Evolutionary conservation across 345 rosid species (phyloP), one percentile per base, ranked within the genome.

Genomic region (Limnanthes douglasii): DNA sequence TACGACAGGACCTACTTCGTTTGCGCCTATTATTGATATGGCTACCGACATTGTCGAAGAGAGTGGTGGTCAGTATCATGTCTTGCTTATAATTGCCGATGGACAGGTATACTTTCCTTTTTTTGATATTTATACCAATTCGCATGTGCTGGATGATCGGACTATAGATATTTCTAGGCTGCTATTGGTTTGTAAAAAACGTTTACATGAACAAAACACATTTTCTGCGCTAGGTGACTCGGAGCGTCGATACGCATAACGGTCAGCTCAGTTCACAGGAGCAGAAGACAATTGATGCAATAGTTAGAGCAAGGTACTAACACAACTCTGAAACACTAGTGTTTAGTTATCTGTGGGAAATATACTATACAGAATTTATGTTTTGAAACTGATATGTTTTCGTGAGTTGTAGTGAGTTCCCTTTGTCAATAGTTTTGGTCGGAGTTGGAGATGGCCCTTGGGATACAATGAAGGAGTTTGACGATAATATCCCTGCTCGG

Each of bases 371-470:
- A 11, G 4, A n/a, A 21, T 19, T 3, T 30, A 4, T 8, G 28
- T 28, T 48, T 16, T 11, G n/a, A n/a, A n/a, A n/a, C 36, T 49
- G 16, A 34, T 40, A 3, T 24, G 22, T 20, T 17, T 28, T 19
- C 51, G 34, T 31, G 37, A 18, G 12, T 45, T 68, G 56, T 71
- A 82, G 97, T 24, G 68, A 65, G 38, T 78, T 66, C 51, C 93
- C 97, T 18, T 50, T 86, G 56, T 86, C 97, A 5, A 86, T 86
- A 39, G 60, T 82, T 45, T 53, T 86, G 24, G 97, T 86, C 5
- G 94, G 97, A 22, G 97, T 86, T 22, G 97, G 97, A 33, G 97
- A 86, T 22, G 97, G 94, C 1, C 94, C 97, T 3, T 86, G 97
- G 94, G 93, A 86, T 43, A 57, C 85, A 48, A 86, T 86, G 94